Evolutionary conservation across 2,329 filamentous ascomycete genomes (phyloP), one percentile per base, ranked within the genome.

Genomic region (Beauveria medogensis): DNA sequence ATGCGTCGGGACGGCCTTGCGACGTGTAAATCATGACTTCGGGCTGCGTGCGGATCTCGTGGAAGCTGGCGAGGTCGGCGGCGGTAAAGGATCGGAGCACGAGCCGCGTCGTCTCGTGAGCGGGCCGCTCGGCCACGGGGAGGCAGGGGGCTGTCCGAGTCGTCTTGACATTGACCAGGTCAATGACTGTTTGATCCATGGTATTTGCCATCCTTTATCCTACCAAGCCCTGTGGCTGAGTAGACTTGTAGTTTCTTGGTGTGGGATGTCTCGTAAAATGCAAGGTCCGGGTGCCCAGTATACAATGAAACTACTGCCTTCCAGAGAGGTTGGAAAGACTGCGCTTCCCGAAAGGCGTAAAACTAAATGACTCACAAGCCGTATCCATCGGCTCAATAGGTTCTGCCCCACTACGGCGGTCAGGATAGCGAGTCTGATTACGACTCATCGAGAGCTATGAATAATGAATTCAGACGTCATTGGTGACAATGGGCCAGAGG

Each of bases 11-110:
- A 9, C 65, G 60, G 61, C 77, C 78, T 64, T 68, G 64, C 3
- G 63, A 59, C 58, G 85, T 85, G 77, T 80, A 86, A 59, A 71
- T 70, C 87, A 90, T 89, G 52, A 86, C 82, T 65, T 86, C 83
- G 5, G 79, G 77, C 68, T 86, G 77, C 16, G 74, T 75, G 26
- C 86, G 82, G 58, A 90, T 73, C 24, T 72, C 71, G 64, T 83
- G 74, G 18, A 85, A 63, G 7, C 74, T 78, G 1, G 74, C 70
- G 2, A 82, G 72, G 69, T 89, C 85, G 3, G 77, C 72, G 20
- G 76, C 69, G 1, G 67, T 66, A 44, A 82, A 71, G 2, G 81
- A 80, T 18, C 84, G 76, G 56, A 89, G 70, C 28, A 82, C 67
- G 22, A 89, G 75, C 7, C 85, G 79, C 55, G 78, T 70, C 3